Base-by-base conservation (phyloP, 805 yeast species). In the Nakazawaea sp. region DNA sequence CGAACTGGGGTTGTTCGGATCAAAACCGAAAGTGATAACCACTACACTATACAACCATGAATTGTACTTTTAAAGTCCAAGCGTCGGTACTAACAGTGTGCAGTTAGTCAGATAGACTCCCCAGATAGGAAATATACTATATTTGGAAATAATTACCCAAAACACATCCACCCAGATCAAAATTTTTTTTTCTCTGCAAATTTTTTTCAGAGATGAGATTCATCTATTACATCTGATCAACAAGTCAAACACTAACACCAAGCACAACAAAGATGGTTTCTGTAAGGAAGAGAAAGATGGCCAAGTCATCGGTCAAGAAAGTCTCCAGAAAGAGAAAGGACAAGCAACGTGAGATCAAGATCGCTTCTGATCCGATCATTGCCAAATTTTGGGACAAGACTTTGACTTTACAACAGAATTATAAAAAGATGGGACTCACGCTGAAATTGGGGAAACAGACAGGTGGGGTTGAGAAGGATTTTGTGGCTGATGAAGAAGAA, bases 311-410 rank as follows among this genome's bases (percentile, higher is more conserved):
- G 40, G 72, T 78, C 44, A 65, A 68, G 47, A 86, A 83, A 60
- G 75, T 72, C 48, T 76, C 92, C 21, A 72, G 92, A 56, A 70
- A 78, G 46, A 56, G 55, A 33, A 86, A 86, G 55, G 89, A 83
- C 51, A 77, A 72, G 50, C 80, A 78, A 48, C 72, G 82, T 53
- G 70, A 79, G 47, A 64, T 80, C 42, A 77, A 77, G 43, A 75
- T 84, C 23, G 68, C 69, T 33, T 68, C 84, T 0, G 86, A 87
- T 53, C 84, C 95, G 2, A 74, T 92, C 44, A 83, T 92, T 44
- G 94, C 87, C 4, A 84, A 77, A 24, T 73, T 88, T 57, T 92
- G 98, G 98, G 96, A 92, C 59, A 72, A 78, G 42, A 71, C 73
- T 10, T 66, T 81, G 40, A 89, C 97, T 0, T 62, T 89, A 43